A percentile compares a stretch with the other conserved stretches of the same genome.
Conservation (phyloP, 192 early-diverging fungal genomes). For the Helicostylum pulchrum region DNA sequence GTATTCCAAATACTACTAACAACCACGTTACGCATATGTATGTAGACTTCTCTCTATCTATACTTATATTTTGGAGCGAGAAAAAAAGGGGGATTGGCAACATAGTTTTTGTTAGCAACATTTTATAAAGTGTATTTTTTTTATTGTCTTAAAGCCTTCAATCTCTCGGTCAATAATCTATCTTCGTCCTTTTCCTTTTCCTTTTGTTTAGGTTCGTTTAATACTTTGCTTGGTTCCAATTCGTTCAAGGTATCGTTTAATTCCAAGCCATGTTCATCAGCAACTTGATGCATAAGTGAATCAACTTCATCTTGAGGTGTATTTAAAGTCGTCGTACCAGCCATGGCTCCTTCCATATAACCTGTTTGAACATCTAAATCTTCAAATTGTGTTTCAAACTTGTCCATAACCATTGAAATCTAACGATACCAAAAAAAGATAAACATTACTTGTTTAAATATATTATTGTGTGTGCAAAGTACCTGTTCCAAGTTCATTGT, state of each 20-base stretch:
- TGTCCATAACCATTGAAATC: constrained; percentile 98
- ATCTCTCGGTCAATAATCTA: constrained; percentile 42
- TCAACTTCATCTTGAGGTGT: constrained; percentile 94
- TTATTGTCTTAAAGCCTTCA: constrained; percentile 47
- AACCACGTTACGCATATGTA: no score
- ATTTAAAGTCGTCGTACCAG: constrained; percentile 77
- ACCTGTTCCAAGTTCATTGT: constrained; percentile 96
- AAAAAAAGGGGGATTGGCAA: no score
- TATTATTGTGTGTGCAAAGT: not conserved
- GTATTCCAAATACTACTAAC: no score
- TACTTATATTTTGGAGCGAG: no score
- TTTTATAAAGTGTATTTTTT: no score
- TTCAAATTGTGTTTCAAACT: constrained; percentile 95
- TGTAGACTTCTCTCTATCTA: no score
- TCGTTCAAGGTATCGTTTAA: constrained; percentile 68
- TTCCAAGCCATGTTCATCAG: constrained; percentile 94
- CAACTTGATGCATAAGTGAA: constrained; percentile 91
- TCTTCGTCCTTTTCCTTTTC: constrained; percentile 46
- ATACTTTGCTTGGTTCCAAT: constrained; percentile 42
- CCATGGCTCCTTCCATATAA: constrained; percentile 96
- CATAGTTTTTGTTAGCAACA: no score
- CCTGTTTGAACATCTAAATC: constrained; percentile 95
- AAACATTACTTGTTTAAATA: no score
- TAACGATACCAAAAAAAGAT: no score
- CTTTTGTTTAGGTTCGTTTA: constrained; percentile 33